Evolutionary conservation across 129 eudicot genomes (phyloP), one percentile per base, ranked within the genome.

Genomic region (Pittosporum tobira): DNA sequence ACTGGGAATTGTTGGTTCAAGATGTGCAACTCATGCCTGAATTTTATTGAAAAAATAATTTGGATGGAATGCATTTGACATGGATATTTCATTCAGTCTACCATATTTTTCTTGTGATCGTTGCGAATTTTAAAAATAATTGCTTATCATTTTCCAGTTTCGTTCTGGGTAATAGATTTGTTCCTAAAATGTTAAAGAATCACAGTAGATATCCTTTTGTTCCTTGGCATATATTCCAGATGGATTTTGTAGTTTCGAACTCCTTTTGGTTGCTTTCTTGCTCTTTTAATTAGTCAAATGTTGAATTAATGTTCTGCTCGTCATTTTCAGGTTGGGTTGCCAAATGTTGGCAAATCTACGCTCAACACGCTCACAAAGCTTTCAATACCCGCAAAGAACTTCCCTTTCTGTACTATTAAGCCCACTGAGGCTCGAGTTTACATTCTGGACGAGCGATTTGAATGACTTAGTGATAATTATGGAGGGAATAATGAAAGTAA

Each of bases 361-460:
- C 94, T 93, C 66, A 93, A 93, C 70, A 93, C 99, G 4, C 94
- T 93, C 47, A 93, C 99, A 13, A 93, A 93, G 76, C 38, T 93
- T 20, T 79, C 99, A 20, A 93, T 87, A 12, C 99, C 99, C 14
- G 99, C 99, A 34, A 96, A 93, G 69, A 93, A 93, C 79, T 93
- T 87, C 47, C 96, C 99, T 0, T 93, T 93, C 71, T 93, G 96
- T 71, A 87, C 99, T 16, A 93, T 93, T 75, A 93, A 93, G 73
- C 99, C 99, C 54, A 93, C 87, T 24, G 99, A 93, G 73, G 99
- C 99, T 25, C 99, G 99, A 48, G 96, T 93, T 50, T 76, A 87
- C 67, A 69, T 93, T 61, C 99, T 96, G 2, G 99, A 93, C 66
- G 96, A 93, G 73, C 77, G 99, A 23, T 93, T 93, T 73, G 88